Conservation (phyloP, 345 rosid species). For the Laguncularia racemosa region DNA sequence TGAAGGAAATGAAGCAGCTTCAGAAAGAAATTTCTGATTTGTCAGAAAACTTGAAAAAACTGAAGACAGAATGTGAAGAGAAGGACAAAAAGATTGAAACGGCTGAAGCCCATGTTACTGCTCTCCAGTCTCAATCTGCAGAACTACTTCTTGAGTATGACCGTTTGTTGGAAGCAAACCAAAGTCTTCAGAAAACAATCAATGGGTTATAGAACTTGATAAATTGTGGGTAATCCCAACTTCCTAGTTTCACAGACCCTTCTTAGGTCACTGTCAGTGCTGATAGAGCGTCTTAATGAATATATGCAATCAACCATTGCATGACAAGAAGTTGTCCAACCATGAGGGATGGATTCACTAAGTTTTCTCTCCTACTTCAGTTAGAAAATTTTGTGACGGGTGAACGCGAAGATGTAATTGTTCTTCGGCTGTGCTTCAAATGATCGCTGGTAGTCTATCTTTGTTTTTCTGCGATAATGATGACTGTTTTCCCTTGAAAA, state of each 20-base stretch:
- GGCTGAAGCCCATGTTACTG: slow-evolving; percentile 65
- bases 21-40: slow-evolving; percentile 37
- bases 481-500: no score
- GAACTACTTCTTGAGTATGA: slow-evolving; percentile 86
- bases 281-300: no score
- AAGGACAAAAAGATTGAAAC: slow-evolving; percentile 68
- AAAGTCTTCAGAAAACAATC: slow-evolving; percentile 69
- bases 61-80: slow-evolving; percentile 54
- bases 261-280: slow-evolving; percentile 1
- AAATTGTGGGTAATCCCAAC: slow-evolving; percentile 7
- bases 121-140: slow-evolving; percentile 83
- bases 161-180: slow-evolving; percentile 77
- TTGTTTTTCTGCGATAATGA: no score
- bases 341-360: no score
- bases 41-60: slow-evolving; percentile 50
- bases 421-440: no score
- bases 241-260: slow-evolving; percentile 4
- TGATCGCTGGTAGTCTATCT: no score
- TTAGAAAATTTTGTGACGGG: no score
- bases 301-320: no score
- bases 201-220: slow-evolving; percentile 35
- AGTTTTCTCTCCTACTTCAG: no score
- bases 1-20: slow-evolving; percentile 46
- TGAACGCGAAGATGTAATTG: no score
- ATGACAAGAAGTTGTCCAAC: no score